A percentile compares a stretch with the other conserved stretches of the same genome.
These are phyloP conservation scores for Daldinia vernicosa DNA, from an alignment of 495 filamentous ascomycete genomes.

Conservation along the genomic window DNA sequence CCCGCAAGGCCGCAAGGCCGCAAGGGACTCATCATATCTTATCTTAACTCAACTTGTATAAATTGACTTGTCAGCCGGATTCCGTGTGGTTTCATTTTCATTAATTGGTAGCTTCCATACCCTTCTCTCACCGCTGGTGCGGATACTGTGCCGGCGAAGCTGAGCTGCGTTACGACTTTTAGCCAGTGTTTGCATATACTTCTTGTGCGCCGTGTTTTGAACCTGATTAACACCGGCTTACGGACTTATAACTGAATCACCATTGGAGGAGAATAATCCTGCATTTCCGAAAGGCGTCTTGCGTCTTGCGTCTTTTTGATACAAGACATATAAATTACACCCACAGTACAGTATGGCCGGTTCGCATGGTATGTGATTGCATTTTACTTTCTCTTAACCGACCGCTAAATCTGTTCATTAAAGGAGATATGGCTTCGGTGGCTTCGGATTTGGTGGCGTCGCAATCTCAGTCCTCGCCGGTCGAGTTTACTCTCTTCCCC, in stretches of 20 bases:
- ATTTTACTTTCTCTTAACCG: background rate
- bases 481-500: conserved; percentile 44
- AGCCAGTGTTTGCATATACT: background rate
- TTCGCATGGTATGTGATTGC: background rate
- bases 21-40: conserved; percentile 3
- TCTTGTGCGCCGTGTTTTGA: background rate
- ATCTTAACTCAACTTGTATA: background rate
- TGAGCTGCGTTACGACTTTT: background rate
- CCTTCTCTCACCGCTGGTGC: background rate
- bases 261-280: background rate
- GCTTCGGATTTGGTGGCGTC: background rate
- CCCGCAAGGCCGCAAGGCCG: conserved; percentile 7
- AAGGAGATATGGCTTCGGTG: conserved; percentile 17
- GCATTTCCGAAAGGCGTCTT: background rate
- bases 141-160: background rate
- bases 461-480: background rate
- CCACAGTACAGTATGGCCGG: background rate
- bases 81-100: background rate
- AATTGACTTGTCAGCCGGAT: background rate
- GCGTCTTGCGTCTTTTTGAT: background rate
- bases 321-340: background rate
- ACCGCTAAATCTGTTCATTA: background rate
- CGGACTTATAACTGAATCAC: background rate
- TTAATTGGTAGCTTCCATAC: background rate
- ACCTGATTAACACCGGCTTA: background rate